Percentiles rank a stretch among this genome's conserved stretches.
phyloP scores from a whole-genome alignment of 2,329 filamentous ascomycete species.

The Pseudogymnoascus sp. region DNA sequence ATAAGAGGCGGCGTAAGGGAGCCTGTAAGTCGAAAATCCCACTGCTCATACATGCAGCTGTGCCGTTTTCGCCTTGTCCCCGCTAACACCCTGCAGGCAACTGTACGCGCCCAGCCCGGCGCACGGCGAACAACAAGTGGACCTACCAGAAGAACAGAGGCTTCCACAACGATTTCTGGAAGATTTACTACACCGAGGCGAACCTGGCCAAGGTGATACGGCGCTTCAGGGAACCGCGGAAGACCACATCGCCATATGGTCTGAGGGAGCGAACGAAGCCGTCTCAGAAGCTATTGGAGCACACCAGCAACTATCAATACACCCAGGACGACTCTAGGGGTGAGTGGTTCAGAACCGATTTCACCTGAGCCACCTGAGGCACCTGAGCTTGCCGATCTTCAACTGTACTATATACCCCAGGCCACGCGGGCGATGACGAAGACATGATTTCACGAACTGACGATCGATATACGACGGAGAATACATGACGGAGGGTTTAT shows the following conservation, averaged over 20 bases:
- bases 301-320: not conserved
- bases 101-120: not conserved
- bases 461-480: not conserved
- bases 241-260: not conserved
- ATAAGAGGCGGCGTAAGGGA: not conserved
- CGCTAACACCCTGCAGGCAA: not conserved
- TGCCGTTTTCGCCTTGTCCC: too few relatives aligned
- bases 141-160: not conserved
- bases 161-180: not conserved
- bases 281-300: not conserved
- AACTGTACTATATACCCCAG: not conserved
- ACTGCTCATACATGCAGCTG: not conserved
- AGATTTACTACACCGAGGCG: not conserved
- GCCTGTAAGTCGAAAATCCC: not conserved
- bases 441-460: constrained; percentile 1
- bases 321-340: not conserved
- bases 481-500: not conserved
- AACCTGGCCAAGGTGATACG: not conserved
- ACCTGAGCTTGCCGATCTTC: not conserved
- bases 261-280: not conserved
- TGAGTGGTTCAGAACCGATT: not conserved
- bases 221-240: not conserved
- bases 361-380: not conserved
- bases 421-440: not conserved
- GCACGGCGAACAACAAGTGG: not conserved